Evolutionary conservation across 176 grass and related monocot genomes (phyloP).

Genomic region (Elymus sibiricus): DNA sequence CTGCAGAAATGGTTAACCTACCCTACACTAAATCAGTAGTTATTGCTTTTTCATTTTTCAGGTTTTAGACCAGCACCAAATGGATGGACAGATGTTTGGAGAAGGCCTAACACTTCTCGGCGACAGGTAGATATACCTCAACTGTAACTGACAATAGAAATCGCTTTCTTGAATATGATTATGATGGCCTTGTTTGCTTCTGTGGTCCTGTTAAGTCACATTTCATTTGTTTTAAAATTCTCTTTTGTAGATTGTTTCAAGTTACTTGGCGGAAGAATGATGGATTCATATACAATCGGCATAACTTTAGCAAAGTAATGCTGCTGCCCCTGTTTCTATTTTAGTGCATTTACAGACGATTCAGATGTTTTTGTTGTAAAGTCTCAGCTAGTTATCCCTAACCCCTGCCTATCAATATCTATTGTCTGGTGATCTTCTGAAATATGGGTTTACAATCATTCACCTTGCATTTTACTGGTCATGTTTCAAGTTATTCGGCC

Average conservation of each 20-base stretch:
- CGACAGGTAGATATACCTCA: constrained; percentile 52
- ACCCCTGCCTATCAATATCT: background rate
- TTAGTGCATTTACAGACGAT: background rate
- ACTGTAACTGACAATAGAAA: background rate
- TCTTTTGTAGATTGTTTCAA: constrained; percentile 79
- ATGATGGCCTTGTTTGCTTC: constrained; percentile 5
- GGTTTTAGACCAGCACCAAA: constrained; percentile 53
- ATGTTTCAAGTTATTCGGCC: background rate
- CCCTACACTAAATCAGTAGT: background rate
- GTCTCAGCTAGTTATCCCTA: background rate
- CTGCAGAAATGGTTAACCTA: background rate
- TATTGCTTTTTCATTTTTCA: constrained; percentile 10
- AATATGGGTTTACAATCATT: background rate
- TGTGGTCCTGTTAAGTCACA: background rate
- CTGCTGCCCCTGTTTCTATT: background rate
- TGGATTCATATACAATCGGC: constrained; percentile 70
- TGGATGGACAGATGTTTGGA: constrained; percentile 74
- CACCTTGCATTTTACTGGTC: background rate
- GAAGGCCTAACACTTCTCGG: constrained; percentile 83
- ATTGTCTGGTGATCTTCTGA: background rate
- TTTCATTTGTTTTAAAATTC: background rate
- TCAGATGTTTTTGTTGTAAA: background rate
- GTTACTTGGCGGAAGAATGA: constrained; percentile 75
- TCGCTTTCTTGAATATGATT: background rate
- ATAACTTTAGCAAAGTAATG: constrained; percentile 83